Evolutionary conservation across 192 early-diverging fungal genomes (phyloP).

Genomic region (Coemansia sp.): DNA sequence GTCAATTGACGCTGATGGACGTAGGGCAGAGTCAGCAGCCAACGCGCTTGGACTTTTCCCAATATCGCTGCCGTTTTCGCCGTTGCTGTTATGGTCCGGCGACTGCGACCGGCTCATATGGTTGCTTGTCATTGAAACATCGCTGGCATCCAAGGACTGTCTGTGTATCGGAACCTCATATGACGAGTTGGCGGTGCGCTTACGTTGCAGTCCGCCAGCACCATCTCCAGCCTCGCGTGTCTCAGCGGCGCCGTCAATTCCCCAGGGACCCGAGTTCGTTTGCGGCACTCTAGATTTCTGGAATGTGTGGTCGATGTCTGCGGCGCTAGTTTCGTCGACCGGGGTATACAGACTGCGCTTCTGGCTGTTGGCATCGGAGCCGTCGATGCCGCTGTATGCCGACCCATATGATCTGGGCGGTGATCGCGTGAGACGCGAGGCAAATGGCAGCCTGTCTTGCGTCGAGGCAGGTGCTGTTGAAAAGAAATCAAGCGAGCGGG

Average conservation of each 20-base stretch:
- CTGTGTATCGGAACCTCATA: conserved; percentile 10
- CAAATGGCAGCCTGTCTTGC: conserved; percentile 5
- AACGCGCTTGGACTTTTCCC: not conserved
- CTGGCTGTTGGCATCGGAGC: conserved; percentile 8
- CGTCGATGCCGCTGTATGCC: conserved; percentile 15
- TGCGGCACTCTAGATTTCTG: conserved; percentile 14
- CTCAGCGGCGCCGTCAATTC: not conserved
- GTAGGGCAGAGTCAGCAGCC: conserved; percentile 3
- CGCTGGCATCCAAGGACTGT: conserved; percentile 41
- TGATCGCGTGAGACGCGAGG: conserved; percentile 18
- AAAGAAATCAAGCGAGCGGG: conserved; percentile 27
- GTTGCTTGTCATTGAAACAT: conserved; percentile 49
- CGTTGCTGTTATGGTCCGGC: conserved; percentile 11
- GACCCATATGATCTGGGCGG: conserved; percentile 21
- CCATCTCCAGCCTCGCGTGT: not conserved
- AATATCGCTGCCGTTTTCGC: not conserved
- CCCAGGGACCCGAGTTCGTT: not conserved
- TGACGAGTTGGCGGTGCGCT: conserved; percentile 2
- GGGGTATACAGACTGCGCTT: conserved; percentile 23
- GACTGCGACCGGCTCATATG: conserved; percentile 36
- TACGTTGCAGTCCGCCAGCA: not conserved
- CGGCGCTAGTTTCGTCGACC: conserved; percentile 19
- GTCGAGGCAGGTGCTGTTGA: conserved; percentile 15
- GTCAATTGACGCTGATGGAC: not conserved
- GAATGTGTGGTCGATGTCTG: conserved; percentile 39